Base-by-base conservation (phyloP, 805 yeast genomes). In the Yarrowia hollandica region DNA sequence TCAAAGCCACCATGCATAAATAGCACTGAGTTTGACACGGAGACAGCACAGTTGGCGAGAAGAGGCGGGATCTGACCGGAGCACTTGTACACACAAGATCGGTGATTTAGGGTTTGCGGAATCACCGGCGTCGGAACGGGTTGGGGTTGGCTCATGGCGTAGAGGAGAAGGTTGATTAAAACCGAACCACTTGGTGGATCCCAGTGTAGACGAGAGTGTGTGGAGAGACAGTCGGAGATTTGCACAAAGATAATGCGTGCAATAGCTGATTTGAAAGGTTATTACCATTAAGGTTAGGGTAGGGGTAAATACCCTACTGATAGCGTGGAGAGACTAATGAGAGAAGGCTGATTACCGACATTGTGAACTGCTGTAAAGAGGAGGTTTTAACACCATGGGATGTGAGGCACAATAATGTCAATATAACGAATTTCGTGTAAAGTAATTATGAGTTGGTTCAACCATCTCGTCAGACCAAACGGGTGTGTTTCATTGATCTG, bases 1-100 rank as follows among this genome's bases (percentile, higher is more conserved):
- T 44, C 52, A 12, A 44, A 44, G 19, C 52, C 52, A 3, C 52
- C 52, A n/a, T 44, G 52, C 52, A 44, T 44, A 18, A 44, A 44
- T 1, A 44, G 25, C 18, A 30, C 35, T 6, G 52, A 44, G 25
- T 19, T 30, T 3, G 52, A 18, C 14, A 44, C 35, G 10, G 52
- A 28, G 9, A 30, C 52, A 2, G 52, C 52, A 30, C 52, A 44
- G 25, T 44, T 44, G 18, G 52, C 52, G 2, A 44, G 52, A 4
- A 44, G 52, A 0, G 52, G 52, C 3, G 52, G 52, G 5, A 44
- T 28, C 52, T 44, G 52, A 14, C 52, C 52, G 1, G 34, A 28
- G 14, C 52, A 44, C 26, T 19, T 28, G 25, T 44, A 41, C 19
- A 41, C 48, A 26, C 48, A 26, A 1, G 48, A 41, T 18, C 48